Evolutionary conservation across 1,284 basidiomycete species (phyloP).

Genomic region (Irpex lacteus): DNA sequence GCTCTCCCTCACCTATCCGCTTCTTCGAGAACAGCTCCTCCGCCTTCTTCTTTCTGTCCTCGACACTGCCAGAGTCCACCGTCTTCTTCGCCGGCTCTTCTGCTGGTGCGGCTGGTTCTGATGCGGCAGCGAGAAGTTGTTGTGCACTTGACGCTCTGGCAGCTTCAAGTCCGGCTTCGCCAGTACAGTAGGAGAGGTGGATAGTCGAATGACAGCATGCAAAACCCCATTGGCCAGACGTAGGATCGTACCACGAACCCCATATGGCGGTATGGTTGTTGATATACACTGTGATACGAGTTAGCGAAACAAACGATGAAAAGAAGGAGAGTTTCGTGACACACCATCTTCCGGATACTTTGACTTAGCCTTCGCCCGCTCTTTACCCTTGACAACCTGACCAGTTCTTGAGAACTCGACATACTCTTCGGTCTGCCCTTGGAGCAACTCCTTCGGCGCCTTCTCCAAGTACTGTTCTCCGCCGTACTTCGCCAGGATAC

Average conservation of each 20-base stretch:
- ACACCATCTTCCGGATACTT: slow-evolving; percentile 95
- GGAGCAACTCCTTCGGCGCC: slow-evolving; percentile 84
- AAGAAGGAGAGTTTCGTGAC: slow-evolving; percentile 31
- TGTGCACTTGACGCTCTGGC: slow-evolving; percentile 67
- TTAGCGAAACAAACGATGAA: too few species aligned
- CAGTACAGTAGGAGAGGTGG: slow-evolving; percentile 92
- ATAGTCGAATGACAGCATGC: slow-evolving; percentile 90
- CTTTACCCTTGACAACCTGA: slow-evolving; percentile 89
- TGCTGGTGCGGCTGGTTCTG: slow-evolving; percentile 22
- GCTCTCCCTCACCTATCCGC: slow-evolving; percentile 72
- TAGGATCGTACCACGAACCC: slow-evolving; percentile 91
- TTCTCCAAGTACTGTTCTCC: slow-evolving; percentile 91
- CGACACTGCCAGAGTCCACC: slow-evolving; percentile 26
- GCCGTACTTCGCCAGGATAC: slow-evolving; percentile 89
- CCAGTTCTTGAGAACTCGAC: slow-evolving; percentile 96
- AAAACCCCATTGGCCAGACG: slow-evolving; percentile 84
- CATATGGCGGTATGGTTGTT: slow-evolving; percentile 95
- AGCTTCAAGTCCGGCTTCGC: slow-evolving; percentile 84
- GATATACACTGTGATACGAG: slow-evolving; percentile 79
- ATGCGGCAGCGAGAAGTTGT: slow-evolving; percentile 52
- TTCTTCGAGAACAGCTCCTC: slow-evolving; percentile 67
- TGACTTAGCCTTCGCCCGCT: slow-evolving; percentile 79
- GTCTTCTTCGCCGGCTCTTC: slow-evolving; percentile 22
- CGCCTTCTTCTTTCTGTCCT: slow-evolving; percentile 41
- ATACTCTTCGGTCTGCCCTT: slow-evolving; percentile 96